Evolutionary conservation across 73 alveolate species (phyloP).

Genomic region (Uronychia binucleata): DNA sequence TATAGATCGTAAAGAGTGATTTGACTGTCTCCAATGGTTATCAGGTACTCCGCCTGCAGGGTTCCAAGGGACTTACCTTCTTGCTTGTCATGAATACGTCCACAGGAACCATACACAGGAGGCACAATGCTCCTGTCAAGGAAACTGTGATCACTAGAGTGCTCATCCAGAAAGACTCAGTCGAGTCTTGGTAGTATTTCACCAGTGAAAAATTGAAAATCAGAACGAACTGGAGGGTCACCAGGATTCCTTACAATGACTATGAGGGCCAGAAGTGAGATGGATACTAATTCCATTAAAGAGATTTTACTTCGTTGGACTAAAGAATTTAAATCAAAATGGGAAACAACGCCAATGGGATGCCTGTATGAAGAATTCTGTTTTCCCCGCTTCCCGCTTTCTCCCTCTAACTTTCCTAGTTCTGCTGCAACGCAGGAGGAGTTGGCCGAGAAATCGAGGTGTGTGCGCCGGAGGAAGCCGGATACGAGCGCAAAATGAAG

Average conservation of each 20-base stretch:
- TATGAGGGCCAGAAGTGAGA: neutral
- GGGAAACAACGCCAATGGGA: too few species aligned
- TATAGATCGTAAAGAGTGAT: conserved; percentile 12
- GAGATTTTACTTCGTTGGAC: too few species aligned
- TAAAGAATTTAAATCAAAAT: too few species aligned
- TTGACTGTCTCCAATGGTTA: neutral
- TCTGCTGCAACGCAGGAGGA: neutral
- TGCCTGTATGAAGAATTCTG: too few species aligned
- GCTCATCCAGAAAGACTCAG: conserved; percentile 49
- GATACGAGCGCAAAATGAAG: neutral
- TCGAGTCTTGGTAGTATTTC: conserved; percentile 67
- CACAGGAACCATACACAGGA: conserved; percentile 75
- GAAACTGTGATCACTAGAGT: conserved; percentile 35
- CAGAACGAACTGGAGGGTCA: neutral
- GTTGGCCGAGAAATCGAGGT: neutral
- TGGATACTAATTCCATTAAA: neutral
- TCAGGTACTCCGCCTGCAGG: neutral
- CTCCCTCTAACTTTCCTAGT: too few species aligned
- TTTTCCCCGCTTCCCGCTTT: too few species aligned
- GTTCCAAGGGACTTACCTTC: neutral
- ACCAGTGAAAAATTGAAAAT: conserved; percentile 41
- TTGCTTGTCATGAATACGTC: conserved; percentile 58
- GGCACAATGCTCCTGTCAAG: conserved; percentile 57
- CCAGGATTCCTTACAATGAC: neutral
- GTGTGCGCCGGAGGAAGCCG: neutral